These are phyloP conservation scores for Nicotiana undulata DNA, from an alignment of 257 asterid species.

Conservation along the genomic window DNA sequence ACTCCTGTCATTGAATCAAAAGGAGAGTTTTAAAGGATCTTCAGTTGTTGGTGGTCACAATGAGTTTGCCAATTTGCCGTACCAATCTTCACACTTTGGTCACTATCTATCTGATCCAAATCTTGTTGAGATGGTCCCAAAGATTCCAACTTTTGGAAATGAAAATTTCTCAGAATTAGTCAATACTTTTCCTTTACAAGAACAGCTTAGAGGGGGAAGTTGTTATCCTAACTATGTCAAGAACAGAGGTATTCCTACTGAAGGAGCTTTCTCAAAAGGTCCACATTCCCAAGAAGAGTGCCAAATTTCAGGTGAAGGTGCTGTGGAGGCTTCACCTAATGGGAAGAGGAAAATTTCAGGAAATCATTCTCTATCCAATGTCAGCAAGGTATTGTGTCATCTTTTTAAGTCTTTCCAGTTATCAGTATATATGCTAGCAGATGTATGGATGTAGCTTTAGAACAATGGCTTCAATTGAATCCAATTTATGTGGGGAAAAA, in stretches of 20 bases:
- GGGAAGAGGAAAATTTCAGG: slow-evolving; percentile 62
- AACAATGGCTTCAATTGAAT: not conserved
- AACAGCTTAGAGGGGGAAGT: slow-evolving; percentile 23
- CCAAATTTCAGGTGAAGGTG: slow-evolving; percentile 32
- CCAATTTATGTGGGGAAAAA: too few relatives aligned
- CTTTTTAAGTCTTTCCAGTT: not conserved
- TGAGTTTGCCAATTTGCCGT: slow-evolving; percentile 54
- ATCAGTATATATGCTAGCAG: not conserved
- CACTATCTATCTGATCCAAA: slow-evolving; percentile 47
- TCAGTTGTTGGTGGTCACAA: slow-evolving; percentile 38
- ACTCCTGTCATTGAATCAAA: slow-evolving; percentile 42
- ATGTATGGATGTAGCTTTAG: not conserved
- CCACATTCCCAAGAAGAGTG: slow-evolving; percentile 24
- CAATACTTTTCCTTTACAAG: slow-evolving; percentile 31
- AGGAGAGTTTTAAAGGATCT: slow-evolving; percentile 39
- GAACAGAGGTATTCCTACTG: slow-evolving; percentile 13
- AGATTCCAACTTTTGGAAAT: slow-evolving; percentile 52
- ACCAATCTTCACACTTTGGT: slow-evolving; percentile 44
- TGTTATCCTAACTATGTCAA: slow-evolving; percentile 22
- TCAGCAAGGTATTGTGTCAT: slow-evolving; percentile 26
- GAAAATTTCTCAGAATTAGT: slow-evolving; percentile 56
- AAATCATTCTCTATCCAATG: slow-evolving; percentile 20
- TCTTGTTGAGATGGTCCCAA: slow-evolving; percentile 47
- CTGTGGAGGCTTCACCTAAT: slow-evolving; percentile 35
- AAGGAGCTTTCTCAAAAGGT: not conserved